These are phyloP conservation scores for Conoideocrella luteorostrata DNA, from an alignment of 2,329 filamentous ascomycete genomes.

Conservation along the genomic window DNA sequence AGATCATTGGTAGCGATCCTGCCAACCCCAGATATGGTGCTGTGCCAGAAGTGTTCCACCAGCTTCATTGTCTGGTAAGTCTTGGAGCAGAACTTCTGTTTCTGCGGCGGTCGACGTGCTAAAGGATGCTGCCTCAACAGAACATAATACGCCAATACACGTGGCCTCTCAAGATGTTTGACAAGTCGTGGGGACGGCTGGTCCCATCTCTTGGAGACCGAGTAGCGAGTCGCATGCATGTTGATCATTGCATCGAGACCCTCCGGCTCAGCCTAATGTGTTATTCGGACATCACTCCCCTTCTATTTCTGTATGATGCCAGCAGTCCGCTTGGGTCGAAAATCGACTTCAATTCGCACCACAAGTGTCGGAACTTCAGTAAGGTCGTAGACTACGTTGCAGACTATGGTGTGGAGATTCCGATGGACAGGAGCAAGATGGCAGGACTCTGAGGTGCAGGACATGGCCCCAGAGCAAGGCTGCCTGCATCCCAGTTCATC, in stretches of 20 bases:
- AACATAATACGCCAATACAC: background rate
- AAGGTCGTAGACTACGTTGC: background rate
- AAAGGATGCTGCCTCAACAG: too few species aligned
- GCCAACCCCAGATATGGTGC: background rate
- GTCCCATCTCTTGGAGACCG: background rate
- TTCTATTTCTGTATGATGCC: background rate
- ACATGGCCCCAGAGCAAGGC: too few species aligned
- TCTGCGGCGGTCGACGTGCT: too few species aligned
- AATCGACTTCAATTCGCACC: background rate
- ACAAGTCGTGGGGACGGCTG: background rate
- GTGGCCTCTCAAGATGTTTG: background rate
- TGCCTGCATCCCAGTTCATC: too few species aligned
- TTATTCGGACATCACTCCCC: too few species aligned
- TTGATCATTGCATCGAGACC: too few species aligned
- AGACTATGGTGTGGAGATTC: background rate
- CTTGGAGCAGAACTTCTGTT: too few species aligned
- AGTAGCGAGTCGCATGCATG: background rate
- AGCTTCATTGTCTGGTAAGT: conserved; percentile 4
- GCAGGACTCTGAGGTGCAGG: too few species aligned
- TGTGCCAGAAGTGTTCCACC: background rate
- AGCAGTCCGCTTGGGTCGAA: background rate
- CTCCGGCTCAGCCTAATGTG: too few species aligned
- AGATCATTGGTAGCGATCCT: background rate
- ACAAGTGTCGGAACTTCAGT: conserved; percentile 1
- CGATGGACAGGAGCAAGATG: too few species aligned